Percentiles rank a stretch among this genome's conserved stretches.
phyloP scores from a whole-genome alignment of 495 filamentous ascomycete species.

The Neurospora terricola region DNA sequence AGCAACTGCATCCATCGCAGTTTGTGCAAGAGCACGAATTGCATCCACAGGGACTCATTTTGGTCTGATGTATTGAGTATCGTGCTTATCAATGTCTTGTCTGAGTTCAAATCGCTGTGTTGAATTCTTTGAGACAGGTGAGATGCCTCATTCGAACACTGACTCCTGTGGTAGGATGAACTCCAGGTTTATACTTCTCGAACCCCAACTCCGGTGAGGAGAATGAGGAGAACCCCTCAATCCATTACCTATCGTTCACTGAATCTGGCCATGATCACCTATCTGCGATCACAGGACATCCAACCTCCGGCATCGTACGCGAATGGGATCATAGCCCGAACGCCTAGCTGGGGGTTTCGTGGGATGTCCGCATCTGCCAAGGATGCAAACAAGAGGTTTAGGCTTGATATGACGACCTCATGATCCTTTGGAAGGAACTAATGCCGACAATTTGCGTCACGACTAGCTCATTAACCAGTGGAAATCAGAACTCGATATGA shows the following conservation, averaged over 20 bases:
- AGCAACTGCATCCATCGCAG: conserved; percentile 19
- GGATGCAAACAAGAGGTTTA: neutral
- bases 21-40: conserved; percentile 14
- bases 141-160: neutral
- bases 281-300: neutral
- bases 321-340: neutral
- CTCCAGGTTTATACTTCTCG: neutral
- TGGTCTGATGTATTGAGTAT: neutral
- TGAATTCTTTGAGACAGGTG: neutral
- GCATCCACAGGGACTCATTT: conserved; percentile 16
- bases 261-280: neutral
- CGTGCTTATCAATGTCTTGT: neutral
- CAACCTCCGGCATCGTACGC: neutral
- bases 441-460: neutral
- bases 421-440: neutral
- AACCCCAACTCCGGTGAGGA: neutral
- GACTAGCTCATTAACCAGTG: neutral
- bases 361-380: neutral
- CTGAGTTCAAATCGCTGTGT: neutral
- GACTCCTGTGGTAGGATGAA: neutral
- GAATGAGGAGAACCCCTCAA: neutral
- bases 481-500: neutral
- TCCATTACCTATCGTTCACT: neutral
- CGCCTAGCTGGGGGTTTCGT: neutral
- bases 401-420: neutral